Conservation (phyloP, 2,329 filamentous ascomycete species). For the Cryoendolithus antarcticus region DNA sequence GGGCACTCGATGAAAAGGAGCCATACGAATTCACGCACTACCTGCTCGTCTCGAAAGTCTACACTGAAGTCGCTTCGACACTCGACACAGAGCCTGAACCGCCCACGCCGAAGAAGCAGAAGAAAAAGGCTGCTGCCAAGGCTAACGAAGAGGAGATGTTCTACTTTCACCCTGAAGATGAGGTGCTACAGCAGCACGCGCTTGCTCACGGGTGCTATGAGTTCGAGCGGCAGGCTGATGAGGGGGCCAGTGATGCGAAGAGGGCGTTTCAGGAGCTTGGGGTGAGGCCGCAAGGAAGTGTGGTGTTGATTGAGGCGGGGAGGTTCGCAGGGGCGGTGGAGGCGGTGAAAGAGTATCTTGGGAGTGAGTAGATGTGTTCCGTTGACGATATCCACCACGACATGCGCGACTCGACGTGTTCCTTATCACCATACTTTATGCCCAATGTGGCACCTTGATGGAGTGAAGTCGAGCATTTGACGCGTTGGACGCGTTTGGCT, state of each 20-base stretch:
- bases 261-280: constrained; percentile 89
- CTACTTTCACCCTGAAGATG: constrained; percentile 95
- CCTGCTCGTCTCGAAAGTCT: constrained; percentile 82
- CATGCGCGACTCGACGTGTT: no score
- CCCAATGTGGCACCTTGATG: no score
- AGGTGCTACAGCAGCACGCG: constrained; percentile 69
- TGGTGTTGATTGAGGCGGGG: constrained; percentile 72
- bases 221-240: constrained; percentile 65
- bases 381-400: no score
- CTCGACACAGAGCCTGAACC: constrained; percentile 55
- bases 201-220: constrained; percentile 57
- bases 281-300: constrained; percentile 67
- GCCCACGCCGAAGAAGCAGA: constrained; percentile 32
- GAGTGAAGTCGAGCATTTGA: no score
- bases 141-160: constrained; percentile 50
- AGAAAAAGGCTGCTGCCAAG: constrained; percentile 50
- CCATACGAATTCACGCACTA: constrained; percentile 92
- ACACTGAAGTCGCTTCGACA: constrained; percentile 72
- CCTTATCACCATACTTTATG: no score
- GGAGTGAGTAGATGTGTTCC: constrained; percentile 4
- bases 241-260: constrained; percentile 79
- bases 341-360: constrained; percentile 61
- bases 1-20: constrained; percentile 78
- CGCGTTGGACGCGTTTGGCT: no score
- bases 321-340: constrained; percentile 68